These are phyloP conservation scores for Xanthoconium separans DNA, from an alignment of 1,284 basidiomycete species.

Conservation along the genomic window DNA sequence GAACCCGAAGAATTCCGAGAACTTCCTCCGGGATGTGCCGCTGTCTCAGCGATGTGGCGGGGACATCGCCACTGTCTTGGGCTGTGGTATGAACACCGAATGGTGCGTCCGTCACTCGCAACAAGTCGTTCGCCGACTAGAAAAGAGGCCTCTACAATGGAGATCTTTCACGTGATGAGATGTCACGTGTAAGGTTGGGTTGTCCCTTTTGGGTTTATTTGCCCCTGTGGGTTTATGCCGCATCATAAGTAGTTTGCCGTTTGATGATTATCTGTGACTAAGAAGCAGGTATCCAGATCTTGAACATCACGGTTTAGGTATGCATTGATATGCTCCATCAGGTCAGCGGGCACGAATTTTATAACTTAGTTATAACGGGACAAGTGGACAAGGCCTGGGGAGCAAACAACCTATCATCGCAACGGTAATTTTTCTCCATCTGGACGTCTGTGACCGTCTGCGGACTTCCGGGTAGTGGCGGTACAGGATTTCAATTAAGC, in stretches of 20 bases:
- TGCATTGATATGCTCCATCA: slow-evolving; percentile 8
- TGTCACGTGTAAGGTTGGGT: too few species aligned
- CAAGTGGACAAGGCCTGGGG: slow-evolving; percentile 5
- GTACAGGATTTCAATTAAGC: slow-evolving; percentile 16
- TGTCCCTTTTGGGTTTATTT: too few species aligned
- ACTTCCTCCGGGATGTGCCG: slow-evolving; percentile 27
- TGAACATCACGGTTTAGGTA: background rate
- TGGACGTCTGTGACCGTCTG: slow-evolving; percentile 2
- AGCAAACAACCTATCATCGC: slow-evolving; percentile 7
- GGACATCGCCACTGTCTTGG: background rate
- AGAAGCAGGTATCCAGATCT: slow-evolving; percentile 6
- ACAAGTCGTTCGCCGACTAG: background rate
- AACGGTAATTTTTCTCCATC: slow-evolving; percentile 12
- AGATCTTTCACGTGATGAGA: too few species aligned
- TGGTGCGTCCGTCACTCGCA: background rate
- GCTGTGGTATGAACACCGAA: slow-evolving; percentile 3
- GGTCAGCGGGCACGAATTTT: slow-evolving; percentile 11
- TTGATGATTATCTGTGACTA: slow-evolving; percentile 12
- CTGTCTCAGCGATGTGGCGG: background rate
- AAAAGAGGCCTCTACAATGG: background rate
- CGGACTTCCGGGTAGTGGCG: slow-evolving; percentile 7
- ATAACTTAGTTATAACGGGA: slow-evolving; percentile 2
- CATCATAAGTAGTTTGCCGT: slow-evolving; percentile 13
- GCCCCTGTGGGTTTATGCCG: background rate
- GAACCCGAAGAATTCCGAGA: slow-evolving; percentile 26